A percentile compares a stretch with the other conserved stretches of the same genome.
phyloP scores from a whole-genome alignment of 2,329 filamentous ascomycete species.

The Claviceps sp. region DNA sequence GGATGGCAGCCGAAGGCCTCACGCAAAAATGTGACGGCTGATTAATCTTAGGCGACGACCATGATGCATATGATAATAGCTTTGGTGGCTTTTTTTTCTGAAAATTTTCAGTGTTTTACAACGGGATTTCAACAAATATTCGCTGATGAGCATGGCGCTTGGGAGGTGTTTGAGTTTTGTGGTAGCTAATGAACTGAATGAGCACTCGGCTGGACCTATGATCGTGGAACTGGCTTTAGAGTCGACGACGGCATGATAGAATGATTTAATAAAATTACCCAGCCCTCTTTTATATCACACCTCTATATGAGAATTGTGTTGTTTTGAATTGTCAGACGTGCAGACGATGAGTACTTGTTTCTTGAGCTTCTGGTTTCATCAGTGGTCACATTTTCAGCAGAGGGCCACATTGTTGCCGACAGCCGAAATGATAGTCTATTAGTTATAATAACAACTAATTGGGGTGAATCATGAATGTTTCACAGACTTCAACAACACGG shows the following conservation, averaged over 20 bases:
- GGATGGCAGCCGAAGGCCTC: background rate
- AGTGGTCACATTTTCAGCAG: too few relatives aligned
- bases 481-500: too few relatives aligned
- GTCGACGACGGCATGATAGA: conserved; percentile 4
- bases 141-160: conserved; percentile 12
- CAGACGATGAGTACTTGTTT: too few relatives aligned
- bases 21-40: conserved; percentile 4
- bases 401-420: too few relatives aligned
- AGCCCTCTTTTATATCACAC: too few relatives aligned
- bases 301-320: too few relatives aligned
- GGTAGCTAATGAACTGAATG: background rate
- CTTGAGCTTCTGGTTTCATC: too few relatives aligned
- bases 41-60: conserved; percentile 3
- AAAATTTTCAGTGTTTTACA: background rate
- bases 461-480: too few relatives aligned
- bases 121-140: background rate
- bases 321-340: too few relatives aligned
- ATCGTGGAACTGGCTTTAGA: background rate
- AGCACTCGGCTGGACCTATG: background rate
- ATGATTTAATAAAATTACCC: conserved; percentile 1
- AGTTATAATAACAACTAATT: too few relatives aligned
- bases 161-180: conserved; percentile 8
- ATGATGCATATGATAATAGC: conserved; percentile 5
- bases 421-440: too few relatives aligned
- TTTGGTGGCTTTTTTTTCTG: background rate